phyloP scores from a whole-genome alignment of 305 asterid species.

The Caryopteris hybrid region DNA sequence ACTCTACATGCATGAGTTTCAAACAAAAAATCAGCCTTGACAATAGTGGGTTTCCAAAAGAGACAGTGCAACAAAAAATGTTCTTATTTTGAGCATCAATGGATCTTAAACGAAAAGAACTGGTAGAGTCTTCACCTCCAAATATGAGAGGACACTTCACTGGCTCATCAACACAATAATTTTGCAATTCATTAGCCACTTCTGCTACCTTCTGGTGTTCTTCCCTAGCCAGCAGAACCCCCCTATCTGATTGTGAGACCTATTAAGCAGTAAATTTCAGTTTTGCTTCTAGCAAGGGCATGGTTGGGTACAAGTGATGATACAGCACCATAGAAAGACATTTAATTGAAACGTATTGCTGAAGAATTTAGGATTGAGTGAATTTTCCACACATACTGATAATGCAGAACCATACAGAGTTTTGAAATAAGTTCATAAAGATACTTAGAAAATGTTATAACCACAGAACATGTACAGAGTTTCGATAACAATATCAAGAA shows the following conservation, averaged over 20 bases:
- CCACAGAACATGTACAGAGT: background rate
- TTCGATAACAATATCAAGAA: too few species aligned
- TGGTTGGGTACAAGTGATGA: background rate
- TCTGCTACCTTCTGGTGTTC: constrained; percentile 73
- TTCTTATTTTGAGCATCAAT: background rate
- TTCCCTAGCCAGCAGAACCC: constrained; percentile 50
- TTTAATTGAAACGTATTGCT: background rate
- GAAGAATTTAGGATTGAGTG: background rate
- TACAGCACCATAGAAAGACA: background rate
- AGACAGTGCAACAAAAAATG: background rate
- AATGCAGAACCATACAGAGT: background rate
- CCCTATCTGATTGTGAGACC: constrained; percentile 77
- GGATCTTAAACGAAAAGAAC: background rate
- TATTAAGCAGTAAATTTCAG: constrained; percentile 26
- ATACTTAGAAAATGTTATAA: background rate
- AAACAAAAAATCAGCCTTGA: background rate
- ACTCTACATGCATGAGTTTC: constrained; percentile 40
- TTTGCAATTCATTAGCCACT: constrained; percentile 56
- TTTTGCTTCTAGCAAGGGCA: background rate
- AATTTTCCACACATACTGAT: background rate
- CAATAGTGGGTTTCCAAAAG: background rate
- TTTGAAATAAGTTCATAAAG: background rate
- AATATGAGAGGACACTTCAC: constrained; percentile 91
- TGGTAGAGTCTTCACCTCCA: constrained; percentile 55
- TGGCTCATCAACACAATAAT: constrained; percentile 69